Base-by-base conservation (phyloP, 2,329 filamentous ascomycete genomes). In the Pseudocercospora ulei region DNA sequence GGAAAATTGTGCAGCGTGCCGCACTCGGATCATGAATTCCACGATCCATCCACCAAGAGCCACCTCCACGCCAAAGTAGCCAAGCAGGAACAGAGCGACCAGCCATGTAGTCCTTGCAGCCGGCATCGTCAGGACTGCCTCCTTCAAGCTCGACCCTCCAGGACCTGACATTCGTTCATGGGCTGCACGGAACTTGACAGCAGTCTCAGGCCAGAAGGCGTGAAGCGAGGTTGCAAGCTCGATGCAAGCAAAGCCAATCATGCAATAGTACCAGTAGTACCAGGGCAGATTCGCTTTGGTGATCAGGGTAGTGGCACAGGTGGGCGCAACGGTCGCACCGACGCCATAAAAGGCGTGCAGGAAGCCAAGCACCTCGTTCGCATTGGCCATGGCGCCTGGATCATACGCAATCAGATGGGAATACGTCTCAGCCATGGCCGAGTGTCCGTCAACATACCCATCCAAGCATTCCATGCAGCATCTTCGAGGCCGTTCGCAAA, bases 21-120 rank as follows among this genome's bases (percentile, higher is more conserved):
- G 73, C 14, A 86, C 77, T 12, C 73, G 67, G n/a, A 87, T 75
- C 82, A 93, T 92, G 57, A 93, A 92, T 0, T 78, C 79, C 33
- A 84, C 78, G 46, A 92, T 79, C 83, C 83, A 90, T 9, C 83
- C 83, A 12, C 80, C 79, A 2, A 86, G 65, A 0, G 75, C 76
- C 43, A 85, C 80, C 61, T 93, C 85, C 4, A 75, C 71, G 3
- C 85, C 85, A 0, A 88, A 78, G 53, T 92, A 92, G 5, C 76
- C 75, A 3, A 92, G 70, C 8, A 92, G 64, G 57, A 92, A 92
- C 1, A 80, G 44, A 2, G 82, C 71, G 27, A 76, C 68, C n/a
- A 84, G 65, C 80, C 82, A 87, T 2, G 80, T 80, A 3, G 82
- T 68, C n/a, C 67, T 60, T 2, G 68, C 67, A 22, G 62, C 56